Evolutionary conservation across 2,329 filamentous ascomycete genomes (phyloP).

Genomic region (Sclerotinia sclerotiorum): DNA sequence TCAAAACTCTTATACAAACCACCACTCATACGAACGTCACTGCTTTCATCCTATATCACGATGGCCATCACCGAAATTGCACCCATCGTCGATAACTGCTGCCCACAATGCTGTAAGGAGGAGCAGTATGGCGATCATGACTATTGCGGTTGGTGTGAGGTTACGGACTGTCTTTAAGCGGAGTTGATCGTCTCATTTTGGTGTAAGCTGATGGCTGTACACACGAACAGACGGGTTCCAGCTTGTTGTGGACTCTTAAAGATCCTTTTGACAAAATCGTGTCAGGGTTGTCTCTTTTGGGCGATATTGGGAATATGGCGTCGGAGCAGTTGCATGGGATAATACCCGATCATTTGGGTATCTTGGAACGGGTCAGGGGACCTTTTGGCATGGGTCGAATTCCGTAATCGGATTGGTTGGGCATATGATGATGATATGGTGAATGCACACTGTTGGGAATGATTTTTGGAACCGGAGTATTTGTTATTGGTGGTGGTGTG

Average conservation of each 20-base stretch:
- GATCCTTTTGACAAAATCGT: background rate
- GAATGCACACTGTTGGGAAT: background rate
- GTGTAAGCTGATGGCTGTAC: conserved; percentile 1
- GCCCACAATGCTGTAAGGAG: conserved; percentile 53
- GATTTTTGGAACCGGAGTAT: background rate
- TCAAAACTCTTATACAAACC: background rate
- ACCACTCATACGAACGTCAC: no score
- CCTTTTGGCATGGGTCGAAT: background rate
- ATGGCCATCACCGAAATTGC: conserved; percentile 48
- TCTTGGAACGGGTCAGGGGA: background rate
- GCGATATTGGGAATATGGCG: conserved; percentile 7
- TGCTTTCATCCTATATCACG: background rate
- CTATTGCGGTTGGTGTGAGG: conserved; percentile 50
- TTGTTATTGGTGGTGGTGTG: background rate
- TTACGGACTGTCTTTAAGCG: conserved; percentile 34
- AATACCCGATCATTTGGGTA: conserved; percentile 9
- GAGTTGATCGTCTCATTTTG: background rate
- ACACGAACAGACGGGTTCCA: background rate
- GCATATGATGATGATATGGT: background rate
- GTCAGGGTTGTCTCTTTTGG: conserved; percentile 3
- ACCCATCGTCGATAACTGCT: conserved; percentile 52
- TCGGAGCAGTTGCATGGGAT: conserved; percentile 9
- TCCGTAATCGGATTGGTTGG: background rate
- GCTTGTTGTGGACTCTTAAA: background rate
- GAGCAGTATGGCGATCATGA: conserved; percentile 52